These are phyloP conservation scores for Sphaerosporella brunnea DNA, from an alignment of 495 filamentous ascomycete genomes.

Conservation along the genomic window DNA sequence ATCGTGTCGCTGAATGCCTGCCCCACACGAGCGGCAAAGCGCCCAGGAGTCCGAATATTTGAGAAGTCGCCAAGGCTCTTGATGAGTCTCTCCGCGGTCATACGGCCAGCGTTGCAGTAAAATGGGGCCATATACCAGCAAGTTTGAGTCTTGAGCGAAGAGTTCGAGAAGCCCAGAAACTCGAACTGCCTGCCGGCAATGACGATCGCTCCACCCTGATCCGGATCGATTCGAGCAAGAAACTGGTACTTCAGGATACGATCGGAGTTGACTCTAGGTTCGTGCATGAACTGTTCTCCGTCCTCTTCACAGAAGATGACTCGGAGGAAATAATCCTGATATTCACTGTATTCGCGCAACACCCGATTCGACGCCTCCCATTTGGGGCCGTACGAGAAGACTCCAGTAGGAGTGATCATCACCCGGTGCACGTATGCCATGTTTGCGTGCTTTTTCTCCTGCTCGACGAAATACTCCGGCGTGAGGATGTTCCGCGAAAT, in stretches of 20 bases:
- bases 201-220: conserved; percentile 30
- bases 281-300: conserved; percentile 42
- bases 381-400: conserved; percentile 51
- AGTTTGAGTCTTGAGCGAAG: conserved; percentile 48
- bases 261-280: conserved; percentile 36
- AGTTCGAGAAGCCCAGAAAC: conserved; percentile 71
- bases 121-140: conserved; percentile 65
- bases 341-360: conserved; percentile 46
- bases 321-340: conserved; percentile 49
- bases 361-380: conserved; percentile 56
- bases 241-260: conserved; percentile 40
- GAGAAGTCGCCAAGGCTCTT: conserved; percentile 46
- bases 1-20: conserved; percentile 68
- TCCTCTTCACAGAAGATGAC: conserved; percentile 60
- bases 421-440: conserved; percentile 38
- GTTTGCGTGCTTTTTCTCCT: conserved; percentile 18
- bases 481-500: conserved; percentile 13
- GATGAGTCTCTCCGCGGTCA: conserved; percentile 38
- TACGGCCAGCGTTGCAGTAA: conserved; percentile 29
- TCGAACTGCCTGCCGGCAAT: conserved; percentile 46
- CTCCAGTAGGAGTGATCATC: conserved; percentile 49
- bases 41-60: conserved; percentile 46
- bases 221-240: conserved; percentile 20
- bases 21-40: conserved; percentile 64
- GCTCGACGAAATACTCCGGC: conserved; percentile 9